Percentiles rank a stretch among this genome's conserved stretches.
These are phyloP conservation scores for Nannochloris sp. DNA, from an alignment of 139 green algal genomes.

Conservation along the genomic window DNA sequence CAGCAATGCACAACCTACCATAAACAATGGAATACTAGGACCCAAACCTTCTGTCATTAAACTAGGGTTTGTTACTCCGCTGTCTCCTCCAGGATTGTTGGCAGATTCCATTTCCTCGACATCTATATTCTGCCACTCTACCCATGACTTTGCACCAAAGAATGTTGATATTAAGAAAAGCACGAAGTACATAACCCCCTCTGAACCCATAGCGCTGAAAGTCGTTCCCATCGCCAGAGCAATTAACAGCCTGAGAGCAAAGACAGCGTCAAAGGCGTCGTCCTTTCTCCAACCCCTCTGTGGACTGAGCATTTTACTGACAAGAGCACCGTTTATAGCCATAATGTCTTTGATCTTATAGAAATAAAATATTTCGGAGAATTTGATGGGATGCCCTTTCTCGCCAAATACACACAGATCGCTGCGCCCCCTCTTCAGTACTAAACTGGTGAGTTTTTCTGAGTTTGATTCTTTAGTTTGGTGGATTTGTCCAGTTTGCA, in stretches of 20 bases:
- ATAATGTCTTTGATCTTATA: not conserved
- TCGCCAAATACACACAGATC: no score
- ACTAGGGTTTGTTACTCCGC: not conserved
- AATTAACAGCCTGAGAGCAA: constrained; percentile 15
- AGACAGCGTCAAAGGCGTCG: constrained; percentile 19
- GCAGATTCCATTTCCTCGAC: constrained; percentile 14
- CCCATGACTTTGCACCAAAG: constrained; percentile 13
- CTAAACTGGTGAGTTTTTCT: no score
- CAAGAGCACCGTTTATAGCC: not conserved
- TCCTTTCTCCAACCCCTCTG: not conserved
- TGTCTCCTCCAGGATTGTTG: not conserved
- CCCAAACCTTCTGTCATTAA: constrained; percentile 22
- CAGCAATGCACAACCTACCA: constrained; percentile 10
- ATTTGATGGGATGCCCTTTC: no score
- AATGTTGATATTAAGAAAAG: constrained; percentile 7
- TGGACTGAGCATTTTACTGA: constrained; percentile 2
- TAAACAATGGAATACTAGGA: constrained; percentile 15
- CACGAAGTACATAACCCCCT: constrained; percentile 24
- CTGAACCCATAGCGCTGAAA: constrained; percentile 8
- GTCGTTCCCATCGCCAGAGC: constrained; percentile 4
- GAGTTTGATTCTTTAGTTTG: no score
- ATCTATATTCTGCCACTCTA: constrained; percentile 27
- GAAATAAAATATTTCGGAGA: no score
- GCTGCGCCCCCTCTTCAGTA: no score
- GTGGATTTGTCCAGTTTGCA: no score